Conservation (phyloP, 192 early-diverging fungal species). For the Chytriomyces sp. region DNA sequence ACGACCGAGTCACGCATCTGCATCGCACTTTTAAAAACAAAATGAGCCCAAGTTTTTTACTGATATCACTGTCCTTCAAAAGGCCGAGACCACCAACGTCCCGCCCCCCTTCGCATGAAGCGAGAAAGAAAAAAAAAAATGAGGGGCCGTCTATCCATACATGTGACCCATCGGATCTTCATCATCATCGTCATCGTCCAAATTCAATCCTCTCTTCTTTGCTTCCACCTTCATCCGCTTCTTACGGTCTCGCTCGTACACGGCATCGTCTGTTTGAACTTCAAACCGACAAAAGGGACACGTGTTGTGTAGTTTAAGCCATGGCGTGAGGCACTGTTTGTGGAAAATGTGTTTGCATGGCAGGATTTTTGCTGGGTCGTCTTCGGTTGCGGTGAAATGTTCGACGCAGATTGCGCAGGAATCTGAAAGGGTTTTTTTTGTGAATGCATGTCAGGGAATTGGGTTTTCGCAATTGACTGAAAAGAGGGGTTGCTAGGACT, state of each 20-base stretch:
- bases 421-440: not conserved
- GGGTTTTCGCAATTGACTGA: not conserved
- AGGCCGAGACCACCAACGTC: no score
- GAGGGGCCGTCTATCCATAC: no score
- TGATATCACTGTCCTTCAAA: no score
- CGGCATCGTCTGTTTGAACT: conserved; percentile 37
- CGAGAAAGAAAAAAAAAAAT: no score
- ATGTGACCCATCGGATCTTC: not conserved
- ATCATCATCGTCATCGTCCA: conserved; percentile 37
- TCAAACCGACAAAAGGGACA: conserved; percentile 39
- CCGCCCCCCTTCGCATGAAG: no score
- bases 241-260: conserved; percentile 33
- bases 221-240: conserved; percentile 27
- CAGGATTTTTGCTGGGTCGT: conserved; percentile 19
- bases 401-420: conserved; percentile 37
- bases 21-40: no score
- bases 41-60: no score
- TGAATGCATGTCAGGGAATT: not conserved
- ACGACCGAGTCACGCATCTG: no score
- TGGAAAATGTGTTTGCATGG: conserved; percentile 43
- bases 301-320: conserved; percentile 40
- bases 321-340: conserved; percentile 33
- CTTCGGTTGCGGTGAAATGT: not conserved
- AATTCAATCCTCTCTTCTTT: conserved; percentile 25
- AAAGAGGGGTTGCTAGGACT: not conserved